Conservation (phyloP, 2,329 filamentous ascomycete species). For the Arthroderma sp. region DNA sequence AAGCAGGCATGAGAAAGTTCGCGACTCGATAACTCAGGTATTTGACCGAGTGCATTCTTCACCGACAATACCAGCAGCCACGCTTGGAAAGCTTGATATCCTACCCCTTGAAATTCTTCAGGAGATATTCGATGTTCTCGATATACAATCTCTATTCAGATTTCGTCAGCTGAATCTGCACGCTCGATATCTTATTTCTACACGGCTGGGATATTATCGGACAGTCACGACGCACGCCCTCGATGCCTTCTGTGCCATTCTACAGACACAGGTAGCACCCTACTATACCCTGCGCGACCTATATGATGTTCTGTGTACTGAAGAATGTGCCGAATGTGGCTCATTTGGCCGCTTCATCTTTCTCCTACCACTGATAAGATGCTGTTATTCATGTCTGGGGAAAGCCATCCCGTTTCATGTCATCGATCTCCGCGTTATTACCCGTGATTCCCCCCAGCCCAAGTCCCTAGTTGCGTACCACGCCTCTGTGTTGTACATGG, state of each 20-base stretch:
- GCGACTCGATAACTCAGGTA: neutral
- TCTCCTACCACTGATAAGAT: slow-evolving; percentile 1
- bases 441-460: neutral
- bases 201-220: neutral
- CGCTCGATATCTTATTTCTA: neutral
- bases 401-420: neutral
- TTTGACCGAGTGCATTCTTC: neutral
- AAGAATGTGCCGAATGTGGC: slow-evolving; percentile 2
- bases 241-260: slow-evolving; percentile 3
- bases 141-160: neutral
- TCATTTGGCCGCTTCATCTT: slow-evolving; percentile 6
- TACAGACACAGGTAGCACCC: slow-evolving; percentile 1
- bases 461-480: neutral
- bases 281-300: slow-evolving; percentile 4
- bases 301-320: slow-evolving; percentile 2
- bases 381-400: slow-evolving; percentile 1
- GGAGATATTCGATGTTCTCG: neutral
- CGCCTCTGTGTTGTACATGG: neutral
- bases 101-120: slow-evolving; percentile 1
- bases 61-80: neutral
- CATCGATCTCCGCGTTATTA: neutral
- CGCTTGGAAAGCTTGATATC: neutral
- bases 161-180: neutral
- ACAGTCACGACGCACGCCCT: slow-evolving; percentile 2
- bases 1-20: slow-evolving; percentile 1